Percentiles rank a stretch among this genome's conserved stretches.
Evolutionary conservation across 805 yeast genomes (phyloP).

Genomic region (Geotrichum ghanense): DNA sequence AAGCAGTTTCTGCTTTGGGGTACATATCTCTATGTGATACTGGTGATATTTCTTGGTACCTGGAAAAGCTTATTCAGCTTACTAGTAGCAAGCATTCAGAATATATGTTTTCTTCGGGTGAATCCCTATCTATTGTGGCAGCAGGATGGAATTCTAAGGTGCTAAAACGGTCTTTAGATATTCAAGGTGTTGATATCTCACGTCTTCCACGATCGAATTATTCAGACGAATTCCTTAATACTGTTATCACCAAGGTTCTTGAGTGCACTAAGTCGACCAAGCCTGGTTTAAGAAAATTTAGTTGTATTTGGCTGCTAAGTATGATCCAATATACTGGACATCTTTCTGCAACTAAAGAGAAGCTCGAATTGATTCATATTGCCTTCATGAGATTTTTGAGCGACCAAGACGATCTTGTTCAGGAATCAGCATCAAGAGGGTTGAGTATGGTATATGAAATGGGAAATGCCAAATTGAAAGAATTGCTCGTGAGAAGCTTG

Average conservation of each 20-base stretch:
- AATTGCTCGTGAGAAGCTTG: conserved; percentile 59
- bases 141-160: conserved; percentile 65
- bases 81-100: conserved; percentile 66
- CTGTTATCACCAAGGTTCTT: conserved; percentile 40
- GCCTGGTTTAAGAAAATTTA: conserved; percentile 62
- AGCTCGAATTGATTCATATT: conserved; percentile 53
- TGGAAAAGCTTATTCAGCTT: conserved; percentile 41
- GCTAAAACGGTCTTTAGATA: conserved; percentile 42
- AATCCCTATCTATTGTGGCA: conserved; percentile 60
- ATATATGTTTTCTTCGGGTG: conserved; percentile 67
- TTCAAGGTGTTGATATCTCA: conserved; percentile 28
- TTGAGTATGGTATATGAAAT: conserved; percentile 68
- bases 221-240: conserved; percentile 7
- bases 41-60: conserved; percentile 24
- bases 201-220: background rate
- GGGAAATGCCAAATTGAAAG: conserved; percentile 58
- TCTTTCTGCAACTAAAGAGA: conserved; percentile 27
- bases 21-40: conserved; percentile 35
- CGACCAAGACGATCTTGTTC: conserved; percentile 77
- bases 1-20: conserved; percentile 45
- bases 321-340: conserved; percentile 63
- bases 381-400: conserved; percentile 69
- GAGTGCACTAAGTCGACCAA: conserved; percentile 49
- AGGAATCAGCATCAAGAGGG: conserved; percentile 87
- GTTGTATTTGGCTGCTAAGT: conserved; percentile 80